Percentiles rank a stretch among this genome's conserved stretches.
Evolutionary conservation across 1,284 basidiomycete species (phyloP).

Genomic region (Ganoderma sinense): DNA sequence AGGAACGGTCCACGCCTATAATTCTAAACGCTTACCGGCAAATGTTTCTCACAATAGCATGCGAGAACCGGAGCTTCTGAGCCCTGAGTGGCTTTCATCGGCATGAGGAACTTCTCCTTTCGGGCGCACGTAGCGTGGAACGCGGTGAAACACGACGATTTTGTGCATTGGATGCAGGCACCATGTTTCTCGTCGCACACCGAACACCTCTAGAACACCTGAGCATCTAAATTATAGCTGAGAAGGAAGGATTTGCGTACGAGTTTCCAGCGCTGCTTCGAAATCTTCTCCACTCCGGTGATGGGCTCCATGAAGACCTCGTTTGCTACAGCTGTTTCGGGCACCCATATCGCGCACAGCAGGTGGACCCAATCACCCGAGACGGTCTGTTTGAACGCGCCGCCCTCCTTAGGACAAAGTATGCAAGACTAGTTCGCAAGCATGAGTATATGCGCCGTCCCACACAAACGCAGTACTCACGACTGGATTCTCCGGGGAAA

Average conservation of each 20-base stretch:
- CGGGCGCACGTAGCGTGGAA: slow-evolving; percentile 97
- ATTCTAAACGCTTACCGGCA: slow-evolving; percentile 65
- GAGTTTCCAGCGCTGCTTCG: slow-evolving; percentile 94
- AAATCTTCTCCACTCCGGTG: slow-evolving; percentile 88
- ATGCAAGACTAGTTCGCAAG: slow-evolving; percentile 77
- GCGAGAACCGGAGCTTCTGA: slow-evolving; percentile 74
- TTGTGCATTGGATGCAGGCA: slow-evolving; percentile 97
- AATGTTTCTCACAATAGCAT: slow-evolving; percentile 89
- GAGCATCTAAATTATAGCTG: slow-evolving; percentile 1
- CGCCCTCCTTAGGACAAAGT: slow-evolving; percentile 95
- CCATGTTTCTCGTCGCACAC: slow-evolving; percentile 86
- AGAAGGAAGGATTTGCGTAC: slow-evolving; percentile 53
- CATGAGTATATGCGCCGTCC: not conserved
- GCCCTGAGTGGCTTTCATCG: slow-evolving; percentile 87
- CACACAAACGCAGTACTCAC: slow-evolving; percentile 53
- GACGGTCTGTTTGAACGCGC: slow-evolving; percentile 98
- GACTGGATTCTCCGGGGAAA: slow-evolving; percentile 96
- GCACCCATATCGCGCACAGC: slow-evolving; percentile 97
- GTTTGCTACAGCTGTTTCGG: slow-evolving; percentile 94
- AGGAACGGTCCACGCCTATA: not conserved
- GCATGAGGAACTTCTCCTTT: slow-evolving; percentile 81
- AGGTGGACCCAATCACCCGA: slow-evolving; percentile 96
- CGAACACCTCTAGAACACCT: slow-evolving; percentile 74
- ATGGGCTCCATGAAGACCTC: slow-evolving; percentile 99
- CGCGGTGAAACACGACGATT: slow-evolving; percentile 89